Conservation (phyloP, 257 asterid genomes). For the Solanum chmielewskii region DNA sequence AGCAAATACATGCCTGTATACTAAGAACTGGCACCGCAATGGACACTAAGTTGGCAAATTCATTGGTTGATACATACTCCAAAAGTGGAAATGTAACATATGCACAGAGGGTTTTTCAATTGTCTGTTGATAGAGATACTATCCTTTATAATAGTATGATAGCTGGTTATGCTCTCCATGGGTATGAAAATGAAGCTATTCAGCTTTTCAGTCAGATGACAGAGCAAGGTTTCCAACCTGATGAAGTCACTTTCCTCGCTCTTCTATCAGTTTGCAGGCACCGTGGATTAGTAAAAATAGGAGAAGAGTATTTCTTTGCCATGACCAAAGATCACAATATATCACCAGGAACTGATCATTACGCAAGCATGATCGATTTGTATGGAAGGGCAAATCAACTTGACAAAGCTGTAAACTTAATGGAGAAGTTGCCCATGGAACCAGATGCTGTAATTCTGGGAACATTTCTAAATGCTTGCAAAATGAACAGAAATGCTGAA, state of each 20-base stretch:
- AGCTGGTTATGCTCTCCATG: conserved; percentile 83
- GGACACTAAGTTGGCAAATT: conserved; percentile 46
- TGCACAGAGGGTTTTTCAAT: conserved; percentile 41
- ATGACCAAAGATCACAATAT: conserved; percentile 52
- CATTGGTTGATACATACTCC: conserved; percentile 76
- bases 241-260: conserved; percentile 65
- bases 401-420: conserved; percentile 50
- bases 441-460: conserved; percentile 55
- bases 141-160: conserved; percentile 73
- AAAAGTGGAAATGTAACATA: conserved; percentile 60
- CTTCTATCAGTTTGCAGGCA: conserved; percentile 86
- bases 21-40: conserved; percentile 28
- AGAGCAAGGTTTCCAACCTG: conserved; percentile 40
- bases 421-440: conserved; percentile 54
- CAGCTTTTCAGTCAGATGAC: conserved; percentile 50
- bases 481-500: conserved; percentile 43
- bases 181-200: conserved; percentile 47
- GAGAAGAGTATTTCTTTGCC: conserved; percentile 56
- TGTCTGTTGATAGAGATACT: conserved; percentile 26
- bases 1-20: conserved; percentile 63
- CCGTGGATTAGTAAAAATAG: conserved; percentile 52
- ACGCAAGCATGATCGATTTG: conserved; percentile 91
- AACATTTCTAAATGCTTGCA: conserved; percentile 68
- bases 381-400: conserved; percentile 77
- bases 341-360: conserved; percentile 68